Percentiles rank a stretch among this genome's conserved stretches.
Evolutionary conservation across 306 rosid species (phyloP).

Genomic region (Lathyrus sativus): DNA sequence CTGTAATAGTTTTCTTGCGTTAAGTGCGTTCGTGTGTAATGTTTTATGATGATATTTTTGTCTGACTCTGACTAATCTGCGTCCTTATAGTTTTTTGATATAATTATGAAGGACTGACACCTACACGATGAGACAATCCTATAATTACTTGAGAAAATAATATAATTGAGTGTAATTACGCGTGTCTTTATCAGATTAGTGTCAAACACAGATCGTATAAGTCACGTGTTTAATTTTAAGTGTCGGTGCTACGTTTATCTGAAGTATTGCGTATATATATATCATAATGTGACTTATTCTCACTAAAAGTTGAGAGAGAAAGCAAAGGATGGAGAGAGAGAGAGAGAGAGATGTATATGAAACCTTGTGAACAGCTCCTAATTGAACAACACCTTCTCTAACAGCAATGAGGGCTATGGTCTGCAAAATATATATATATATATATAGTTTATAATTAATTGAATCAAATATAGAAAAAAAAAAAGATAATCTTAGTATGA

Average conservation of each 20-base stretch:
- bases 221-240: not conserved
- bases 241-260: not conserved
- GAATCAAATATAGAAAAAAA: not conserved
- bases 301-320: not conserved
- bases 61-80: not conserved
- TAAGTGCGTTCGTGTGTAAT: not conserved
- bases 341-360: not conserved
- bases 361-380: conserved; percentile 89
- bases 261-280: no score
- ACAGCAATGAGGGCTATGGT: conserved; percentile 96
- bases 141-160: not conserved
- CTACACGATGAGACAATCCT: no score
- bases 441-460: not conserved
- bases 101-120: not conserved
- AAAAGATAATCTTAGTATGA: not conserved
- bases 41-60: not conserved
- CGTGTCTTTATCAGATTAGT: not conserved
- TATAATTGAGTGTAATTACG: not conserved
- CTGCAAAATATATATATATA: conserved; percentile 45
- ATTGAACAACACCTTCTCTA: conserved; percentile 95
- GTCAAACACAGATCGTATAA: not conserved
- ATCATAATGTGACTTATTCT: no score
- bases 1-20: not conserved
- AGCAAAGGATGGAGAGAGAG: not conserved
- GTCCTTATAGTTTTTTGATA: not conserved